Base-by-base conservation (phyloP, 2,329 filamentous ascomycete species). In the Mycocentrospora acerina region DNA sequence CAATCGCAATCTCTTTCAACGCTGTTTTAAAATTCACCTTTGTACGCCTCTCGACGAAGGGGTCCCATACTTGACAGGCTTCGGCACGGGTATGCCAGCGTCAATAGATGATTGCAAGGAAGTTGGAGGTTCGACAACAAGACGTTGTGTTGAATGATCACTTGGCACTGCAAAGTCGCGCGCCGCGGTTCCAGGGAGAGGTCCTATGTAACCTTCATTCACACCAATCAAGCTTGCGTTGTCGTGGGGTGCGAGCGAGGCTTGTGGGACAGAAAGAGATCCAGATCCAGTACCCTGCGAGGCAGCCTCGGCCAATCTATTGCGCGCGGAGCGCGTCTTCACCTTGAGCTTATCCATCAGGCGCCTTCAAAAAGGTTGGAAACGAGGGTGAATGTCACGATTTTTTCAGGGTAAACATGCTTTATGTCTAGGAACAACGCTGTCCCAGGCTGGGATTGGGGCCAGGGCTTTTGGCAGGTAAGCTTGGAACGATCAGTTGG, bases 21-120 rank as follows among this genome's bases (percentile, higher is more conserved):
- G 15, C 14, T 29, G 12, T 11, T 9, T 32, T 27, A 11, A 18
- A 26, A 42, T 42, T 25, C 39, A 64, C 62, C 48, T 56, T 24
- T 50, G 51, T 27, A 39, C 44, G 10, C 45, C 35, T 22, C 49
- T 42, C 13, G 47, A 47, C 22, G 51, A 46, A 14, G 53, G 50
- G 22, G 47, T 44, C 32, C 32, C 48, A 43, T 53, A 37, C 42
- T 46, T 49, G 22, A 53, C 42, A 33, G 60, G 58, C 26, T 46
- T 48, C 18, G 62, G 59, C 13, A 66, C 58, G 25, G 56, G 54
- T 18, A 48, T 47, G 25, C 59, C 60, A 14, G 62, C 62, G 35
- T 67, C 63, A 30, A 66, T 54, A 19, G 64, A 65, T 12, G 62
- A 66, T 35, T 64, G 53, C 28, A 66, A 40, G 35, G 60, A 64